Conservation (phyloP, 768 basidiomycete species). For the Lentinus brumalis region DNA sequence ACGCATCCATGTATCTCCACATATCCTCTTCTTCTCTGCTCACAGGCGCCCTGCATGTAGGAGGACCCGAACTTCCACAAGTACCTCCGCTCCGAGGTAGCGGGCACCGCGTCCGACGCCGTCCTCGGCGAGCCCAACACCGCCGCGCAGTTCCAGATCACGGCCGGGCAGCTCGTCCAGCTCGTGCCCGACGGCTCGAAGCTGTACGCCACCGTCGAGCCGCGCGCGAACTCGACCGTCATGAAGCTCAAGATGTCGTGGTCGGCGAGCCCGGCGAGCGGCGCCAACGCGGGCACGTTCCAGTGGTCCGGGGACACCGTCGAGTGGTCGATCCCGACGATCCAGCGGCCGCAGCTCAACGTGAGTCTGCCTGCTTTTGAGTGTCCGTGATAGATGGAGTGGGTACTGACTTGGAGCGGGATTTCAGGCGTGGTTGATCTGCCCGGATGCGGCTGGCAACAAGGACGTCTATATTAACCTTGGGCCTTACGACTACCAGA, state of each 20-base stretch:
- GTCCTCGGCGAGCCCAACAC: conserved; percentile 52
- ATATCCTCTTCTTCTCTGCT: background rate
- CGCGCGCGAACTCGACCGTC: conserved; percentile 46
- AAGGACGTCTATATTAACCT: conserved; percentile 53
- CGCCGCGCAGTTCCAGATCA: conserved; percentile 62
- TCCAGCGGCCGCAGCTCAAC: conserved; percentile 53
- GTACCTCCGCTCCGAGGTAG: conserved; percentile 55
- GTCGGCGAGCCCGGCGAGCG: conserved; percentile 47
- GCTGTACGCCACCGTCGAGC: conserved; percentile 54
- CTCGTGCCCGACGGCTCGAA: conserved; percentile 39
- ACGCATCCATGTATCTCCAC: conserved; percentile 21
- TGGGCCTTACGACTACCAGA: conserved; percentile 54
- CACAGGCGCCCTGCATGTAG: conserved; percentile 29
- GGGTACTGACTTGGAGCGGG: background rate
- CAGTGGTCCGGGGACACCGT: conserved; percentile 60
- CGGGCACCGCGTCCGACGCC: conserved; percentile 44
- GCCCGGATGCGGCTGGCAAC: conserved; percentile 49
- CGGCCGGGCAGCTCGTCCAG: conserved; percentile 57
- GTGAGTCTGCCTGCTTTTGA: conserved; percentile 32
- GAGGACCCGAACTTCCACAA: conserved; percentile 62
- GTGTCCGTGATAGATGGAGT: background rate
- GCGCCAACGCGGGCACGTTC: conserved; percentile 47
- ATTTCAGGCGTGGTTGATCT: conserved; percentile 55
- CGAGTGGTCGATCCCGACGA: conserved; percentile 54
- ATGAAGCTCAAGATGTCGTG: conserved; percentile 52